These are phyloP conservation scores for Vigna angularis DNA, from an alignment of 306 rosid genomes.

Conservation along the genomic window DNA sequence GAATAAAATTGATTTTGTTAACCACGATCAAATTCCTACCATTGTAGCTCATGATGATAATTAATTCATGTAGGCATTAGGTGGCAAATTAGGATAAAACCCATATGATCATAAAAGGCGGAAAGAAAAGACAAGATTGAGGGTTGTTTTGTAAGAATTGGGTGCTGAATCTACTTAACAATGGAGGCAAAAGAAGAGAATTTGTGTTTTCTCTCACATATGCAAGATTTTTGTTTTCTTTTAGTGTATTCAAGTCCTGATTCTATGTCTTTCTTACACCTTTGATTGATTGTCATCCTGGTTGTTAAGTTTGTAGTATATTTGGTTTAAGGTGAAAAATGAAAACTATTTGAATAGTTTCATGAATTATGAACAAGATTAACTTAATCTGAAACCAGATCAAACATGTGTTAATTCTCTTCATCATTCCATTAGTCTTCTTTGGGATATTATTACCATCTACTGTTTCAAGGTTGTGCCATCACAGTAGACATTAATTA, in stretches of 20 bases:
- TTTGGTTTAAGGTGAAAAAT: too few relatives aligned
- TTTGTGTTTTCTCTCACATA: not conserved
- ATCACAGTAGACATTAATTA: too few relatives aligned
- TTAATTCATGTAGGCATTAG: constrained; percentile 22
- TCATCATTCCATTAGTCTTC: too few relatives aligned
- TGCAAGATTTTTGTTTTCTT: not conserved
- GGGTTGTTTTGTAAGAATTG: constrained; percentile 9
- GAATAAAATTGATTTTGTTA: constrained; percentile 81
- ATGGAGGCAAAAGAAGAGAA: not conserved
- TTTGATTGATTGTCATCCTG: not conserved
- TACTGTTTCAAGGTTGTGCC: too few relatives aligned
- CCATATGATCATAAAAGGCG: not conserved
- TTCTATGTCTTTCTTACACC: not conserved
- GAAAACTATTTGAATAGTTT: too few relatives aligned
- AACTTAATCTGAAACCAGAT: too few relatives aligned
- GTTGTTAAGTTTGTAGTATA: too few relatives aligned
- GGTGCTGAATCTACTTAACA: not conserved
- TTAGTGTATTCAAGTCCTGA: not conserved
- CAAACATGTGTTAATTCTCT: too few relatives aligned
- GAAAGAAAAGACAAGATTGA: constrained; percentile 1
- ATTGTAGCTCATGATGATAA: constrained; percentile 58
- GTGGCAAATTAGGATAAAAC: not conserved
- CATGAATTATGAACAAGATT: too few relatives aligned
- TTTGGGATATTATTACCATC: too few relatives aligned
- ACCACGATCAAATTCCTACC: constrained; percentile 83